phyloP scores from a whole-genome alignment of 441 rosid genomes.

The Erodium trifolium region DNA sequence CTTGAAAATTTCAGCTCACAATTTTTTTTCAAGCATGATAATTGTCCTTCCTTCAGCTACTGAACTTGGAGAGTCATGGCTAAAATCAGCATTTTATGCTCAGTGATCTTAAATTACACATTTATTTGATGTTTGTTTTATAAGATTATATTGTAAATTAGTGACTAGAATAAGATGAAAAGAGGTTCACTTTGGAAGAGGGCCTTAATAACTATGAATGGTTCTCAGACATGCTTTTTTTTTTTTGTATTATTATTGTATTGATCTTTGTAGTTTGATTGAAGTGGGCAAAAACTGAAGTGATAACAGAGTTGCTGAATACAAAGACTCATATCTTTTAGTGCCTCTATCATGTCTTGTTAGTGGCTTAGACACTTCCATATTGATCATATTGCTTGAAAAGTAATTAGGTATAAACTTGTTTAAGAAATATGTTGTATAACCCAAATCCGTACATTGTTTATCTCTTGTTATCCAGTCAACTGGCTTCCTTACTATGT shows the following conservation, averaged over 20 bases:
- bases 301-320: no score
- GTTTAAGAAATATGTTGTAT: not conserved
- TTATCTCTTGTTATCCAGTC: not conserved
- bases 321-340: no score
- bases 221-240: no score
- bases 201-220: no score
- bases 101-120: not conserved
- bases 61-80: no score
- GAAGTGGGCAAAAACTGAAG: no score
- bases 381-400: no score
- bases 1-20: not conserved
- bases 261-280: no score
- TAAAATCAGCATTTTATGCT: not conserved
- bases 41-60: no score
- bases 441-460: not conserved
- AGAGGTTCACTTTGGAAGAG: not conserved
- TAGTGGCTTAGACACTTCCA: no score
- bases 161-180: not conserved
- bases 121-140: not conserved
- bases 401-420: not conserved
- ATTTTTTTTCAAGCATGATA: not conserved
- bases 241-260: no score
- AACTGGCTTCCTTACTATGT: not conserved
- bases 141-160: not conserved
- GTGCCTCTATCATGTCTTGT: no score